Evolutionary conservation across 108 stramenopile genomes (phyloP), one percentile per base, ranked within the genome.

Genomic region (Discostella stelligeroides): DNA sequence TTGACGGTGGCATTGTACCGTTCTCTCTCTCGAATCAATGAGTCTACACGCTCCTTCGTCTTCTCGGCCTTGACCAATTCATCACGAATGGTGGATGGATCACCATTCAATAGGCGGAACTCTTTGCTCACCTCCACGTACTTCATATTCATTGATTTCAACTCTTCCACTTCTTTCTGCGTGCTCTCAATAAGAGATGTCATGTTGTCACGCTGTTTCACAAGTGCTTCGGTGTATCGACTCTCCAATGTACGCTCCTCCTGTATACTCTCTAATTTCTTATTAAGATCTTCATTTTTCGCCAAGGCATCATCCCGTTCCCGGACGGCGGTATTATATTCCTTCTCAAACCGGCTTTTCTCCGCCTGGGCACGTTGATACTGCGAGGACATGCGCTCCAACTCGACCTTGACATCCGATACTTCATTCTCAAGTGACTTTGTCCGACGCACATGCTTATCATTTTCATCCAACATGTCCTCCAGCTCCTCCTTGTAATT

Each of bases 131-230:
- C 41, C 43, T 60, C 51, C 18, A 30, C 24, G 17, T 50, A 63
- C 42, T 23, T 41, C 34, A 53, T 54, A 62, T 63, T 55, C 20
- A 57, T 59, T 10, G 40, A 47, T 58, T 66, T 78, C 62, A 78
- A 46, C 49, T 78, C 76, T 8, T 60, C 58, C 34, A 78, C 70
- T 49, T 78, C 76, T 0, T 50, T 38, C 34, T 78, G 69, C n/a
- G 56, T 57, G 58, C 63, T 78, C 58, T 78, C 76, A 49, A 78
- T 78, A 25, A 78, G 70, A 15, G 34, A 57, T 43, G 28, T 70
- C 76, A 78, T 78, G 48, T 78, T 78, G 66, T 78, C 76, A 12
- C 76, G 56, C 64, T 78, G 76, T 49, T 78, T 78, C 29, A 66
- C 69, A 50, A 78, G 50, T 8, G 76, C 76, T 41, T 78, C 76